phyloP scores from a whole-genome alignment of 2,329 filamentous ascomycete genomes.

The Rhexocercosporidium sp. region DNA sequence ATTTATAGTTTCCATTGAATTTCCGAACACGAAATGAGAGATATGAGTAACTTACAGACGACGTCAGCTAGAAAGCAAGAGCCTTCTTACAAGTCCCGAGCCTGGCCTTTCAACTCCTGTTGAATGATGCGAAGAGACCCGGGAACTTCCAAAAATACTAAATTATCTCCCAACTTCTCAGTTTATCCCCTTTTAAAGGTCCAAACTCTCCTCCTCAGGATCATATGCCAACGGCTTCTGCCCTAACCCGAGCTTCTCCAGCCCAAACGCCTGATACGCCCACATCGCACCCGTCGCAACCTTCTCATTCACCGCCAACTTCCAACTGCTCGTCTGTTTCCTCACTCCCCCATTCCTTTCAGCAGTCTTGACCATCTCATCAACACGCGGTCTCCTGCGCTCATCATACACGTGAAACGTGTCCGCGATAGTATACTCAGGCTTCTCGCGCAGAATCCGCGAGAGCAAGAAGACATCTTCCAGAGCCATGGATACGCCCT shows the following conservation, averaged over 20 bases:
- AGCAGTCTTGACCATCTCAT: slow-evolving; percentile 37
- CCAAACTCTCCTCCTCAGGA: slow-evolving; percentile 34
- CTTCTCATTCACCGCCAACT: slow-evolving; percentile 40
- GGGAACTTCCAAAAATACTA: too few species aligned
- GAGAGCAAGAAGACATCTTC: slow-evolving; percentile 55
- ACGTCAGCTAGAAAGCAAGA: too few species aligned
- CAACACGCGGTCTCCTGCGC: slow-evolving; percentile 42
- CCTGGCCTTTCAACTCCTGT: too few species aligned
- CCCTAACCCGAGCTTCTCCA: slow-evolving; percentile 31
- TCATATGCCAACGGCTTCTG: slow-evolving; percentile 42
- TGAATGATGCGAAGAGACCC: too few species aligned
- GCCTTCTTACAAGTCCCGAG: too few species aligned
- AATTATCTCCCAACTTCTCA: too few species aligned
- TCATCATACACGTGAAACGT: slow-evolving; percentile 38
- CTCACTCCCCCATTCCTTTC: slow-evolving; percentile 35
- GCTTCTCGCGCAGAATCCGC: slow-evolving; percentile 33
- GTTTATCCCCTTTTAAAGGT: too few species aligned
- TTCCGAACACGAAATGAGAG: too few species aligned
- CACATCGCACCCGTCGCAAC: slow-evolving; percentile 26
- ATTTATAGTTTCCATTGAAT: too few species aligned
- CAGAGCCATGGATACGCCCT: slow-evolving; percentile 60
- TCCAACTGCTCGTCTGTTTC: slow-evolving; percentile 36
- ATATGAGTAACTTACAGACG: too few species aligned
- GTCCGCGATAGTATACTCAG: not conserved
- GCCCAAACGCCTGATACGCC: slow-evolving; percentile 30